These are phyloP conservation scores for Isatis tinctoria DNA, from an alignment of 345 rosid species.

Conservation along the genomic window DNA sequence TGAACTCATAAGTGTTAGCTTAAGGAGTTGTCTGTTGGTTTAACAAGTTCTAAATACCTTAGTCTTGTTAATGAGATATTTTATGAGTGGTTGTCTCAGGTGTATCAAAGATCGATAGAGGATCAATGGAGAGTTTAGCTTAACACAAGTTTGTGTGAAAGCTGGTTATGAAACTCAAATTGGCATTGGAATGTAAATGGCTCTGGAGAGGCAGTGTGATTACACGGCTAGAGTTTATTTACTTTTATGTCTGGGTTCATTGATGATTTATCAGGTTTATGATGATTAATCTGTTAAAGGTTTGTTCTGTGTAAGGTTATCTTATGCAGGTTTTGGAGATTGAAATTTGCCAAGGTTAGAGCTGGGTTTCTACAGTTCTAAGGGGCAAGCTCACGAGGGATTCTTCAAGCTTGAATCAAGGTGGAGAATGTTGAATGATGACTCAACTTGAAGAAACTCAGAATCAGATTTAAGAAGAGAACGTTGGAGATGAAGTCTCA, in stretches of 20 bases:
- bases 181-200: neutral
- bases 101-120: neutral
- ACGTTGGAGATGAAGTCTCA: too few relatives aligned
- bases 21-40: neutral
- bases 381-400: neutral
- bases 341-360: neutral
- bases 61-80: neutral
- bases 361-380: neutral
- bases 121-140: neutral
- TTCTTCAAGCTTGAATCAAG: neutral
- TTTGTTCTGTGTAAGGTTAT: neutral
- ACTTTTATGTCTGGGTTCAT: neutral
- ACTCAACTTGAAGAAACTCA: too few relatives aligned
- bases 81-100: neutral
- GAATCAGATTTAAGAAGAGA: too few relatives aligned
- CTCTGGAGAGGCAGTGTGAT: neutral
- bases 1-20: neutral
- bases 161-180: neutral
- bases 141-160: neutral
- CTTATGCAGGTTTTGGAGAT: neutral
- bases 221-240: neutral
- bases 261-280: neutral
- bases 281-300: neutral
- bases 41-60: neutral
- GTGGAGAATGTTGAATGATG: neutral